These are phyloP conservation scores for Trypanosoma brucei DNA, from an alignment of 208 protist species.

Conservation along the genomic window DNA sequence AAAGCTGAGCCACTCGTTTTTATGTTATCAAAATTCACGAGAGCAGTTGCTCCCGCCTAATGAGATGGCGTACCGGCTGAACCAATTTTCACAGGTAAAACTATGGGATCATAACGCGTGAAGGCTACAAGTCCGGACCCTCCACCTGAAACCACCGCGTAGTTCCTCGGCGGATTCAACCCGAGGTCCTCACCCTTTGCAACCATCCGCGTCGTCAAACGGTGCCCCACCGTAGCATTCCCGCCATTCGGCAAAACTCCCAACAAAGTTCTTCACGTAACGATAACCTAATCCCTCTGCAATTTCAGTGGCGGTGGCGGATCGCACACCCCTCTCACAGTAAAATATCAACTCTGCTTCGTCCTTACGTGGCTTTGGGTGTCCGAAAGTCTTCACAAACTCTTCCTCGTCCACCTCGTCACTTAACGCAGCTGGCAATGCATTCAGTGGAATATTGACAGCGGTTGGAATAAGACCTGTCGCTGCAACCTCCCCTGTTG, in stretches of 20 bases:
- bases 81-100: no score
- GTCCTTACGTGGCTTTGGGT: conserved; percentile 31
- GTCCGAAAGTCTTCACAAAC: conserved; percentile 44
- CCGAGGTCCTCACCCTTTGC: not conserved
- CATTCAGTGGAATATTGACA: conserved; percentile 59
- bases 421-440: conserved; percentile 38
- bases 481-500: conserved; percentile 57
- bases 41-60: no score
- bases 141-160: no score
- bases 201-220: not conserved
- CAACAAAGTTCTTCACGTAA: conserved; percentile 44
- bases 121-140: no score
- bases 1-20: no score
- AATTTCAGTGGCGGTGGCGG: conserved; percentile 54
- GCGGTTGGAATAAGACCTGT: conserved; percentile 68
- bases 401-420: conserved; percentile 39
- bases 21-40: no score
- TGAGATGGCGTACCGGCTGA: no score
- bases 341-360: conserved; percentile 65
- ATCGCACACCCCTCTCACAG: conserved; percentile 67
- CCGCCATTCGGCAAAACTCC: conserved; percentile 64
- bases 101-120: no score
- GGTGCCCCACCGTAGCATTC: not conserved
- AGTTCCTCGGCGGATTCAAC: not conserved
- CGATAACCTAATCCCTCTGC: conserved; percentile 56